These are phyloP conservation scores for Ogataea degrootiae DNA, from an alignment of 805 yeast species.

Conservation along the genomic window DNA sequence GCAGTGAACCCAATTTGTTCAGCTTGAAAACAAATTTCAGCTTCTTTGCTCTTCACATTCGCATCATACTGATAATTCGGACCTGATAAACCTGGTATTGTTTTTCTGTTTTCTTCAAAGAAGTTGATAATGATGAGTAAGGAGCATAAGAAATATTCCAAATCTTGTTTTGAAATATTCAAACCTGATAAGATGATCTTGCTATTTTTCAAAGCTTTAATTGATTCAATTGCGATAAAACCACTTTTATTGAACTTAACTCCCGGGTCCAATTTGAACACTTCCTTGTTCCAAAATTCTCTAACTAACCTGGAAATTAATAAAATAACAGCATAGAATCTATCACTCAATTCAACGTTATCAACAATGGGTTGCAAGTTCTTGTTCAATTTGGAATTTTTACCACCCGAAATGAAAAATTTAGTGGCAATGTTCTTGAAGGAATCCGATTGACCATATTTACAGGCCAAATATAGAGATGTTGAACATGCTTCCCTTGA, in stretches of 20 bases:
- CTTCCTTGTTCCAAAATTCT: conserved; percentile 70
- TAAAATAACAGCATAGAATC: conserved; percentile 84
- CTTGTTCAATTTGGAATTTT: conserved; percentile 40
- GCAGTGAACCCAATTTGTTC: conserved; percentile 87
- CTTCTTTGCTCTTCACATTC: conserved; percentile 36
- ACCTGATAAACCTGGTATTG: conserved; percentile 57
- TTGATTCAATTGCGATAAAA: conserved; percentile 31
- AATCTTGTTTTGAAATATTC: conserved; percentile 43
- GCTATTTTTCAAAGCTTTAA: conserved; percentile 37
- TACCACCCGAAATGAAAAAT: conserved; percentile 50
- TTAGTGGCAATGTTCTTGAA: conserved; percentile 44
- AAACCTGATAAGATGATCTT: conserved; percentile 39
- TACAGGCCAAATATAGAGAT: conserved; percentile 78
- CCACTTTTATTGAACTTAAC: conserved; percentile 34
- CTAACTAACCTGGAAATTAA: conserved; percentile 75
- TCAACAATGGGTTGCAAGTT: conserved; percentile 44
- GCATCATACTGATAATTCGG: conserved; percentile 50
- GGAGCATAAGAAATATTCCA: conserved; percentile 69
- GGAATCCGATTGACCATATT: conserved; percentile 54
- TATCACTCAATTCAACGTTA: conserved; percentile 83
- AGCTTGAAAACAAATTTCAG: conserved; percentile 75
- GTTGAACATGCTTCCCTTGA: conserved; percentile 87
- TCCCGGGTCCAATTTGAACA: conserved; percentile 42
- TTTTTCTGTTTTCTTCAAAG: conserved; percentile 59
- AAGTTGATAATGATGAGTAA: conserved; percentile 65